phyloP scores from a whole-genome alignment of 768 basidiomycete species.

The Steccherinum ochraceum region DNA sequence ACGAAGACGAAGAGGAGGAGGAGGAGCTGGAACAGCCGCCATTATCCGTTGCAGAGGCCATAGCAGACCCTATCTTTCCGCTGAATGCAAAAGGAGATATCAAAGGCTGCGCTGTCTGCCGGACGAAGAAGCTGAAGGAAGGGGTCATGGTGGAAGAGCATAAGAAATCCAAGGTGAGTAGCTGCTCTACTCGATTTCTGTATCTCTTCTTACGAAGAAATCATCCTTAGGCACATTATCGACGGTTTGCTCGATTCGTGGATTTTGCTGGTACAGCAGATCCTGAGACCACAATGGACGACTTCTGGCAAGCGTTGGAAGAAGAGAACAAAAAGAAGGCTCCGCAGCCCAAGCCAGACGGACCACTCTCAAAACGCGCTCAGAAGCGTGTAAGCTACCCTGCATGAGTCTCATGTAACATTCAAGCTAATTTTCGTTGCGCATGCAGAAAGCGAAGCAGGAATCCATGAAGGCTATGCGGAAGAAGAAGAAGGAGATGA shows the following conservation, averaged over 20 bases:
- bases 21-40: slow-evolving; percentile 29
- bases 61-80: slow-evolving; percentile 58
- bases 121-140: slow-evolving; percentile 65
- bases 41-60: slow-evolving; percentile 52
- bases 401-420: background rate
- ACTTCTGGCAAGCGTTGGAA: slow-evolving; percentile 25
- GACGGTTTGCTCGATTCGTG: slow-evolving; percentile 49
- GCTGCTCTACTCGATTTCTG: slow-evolving; percentile 1
- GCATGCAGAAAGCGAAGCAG: slow-evolving; percentile 47
- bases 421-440: background rate
- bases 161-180: slow-evolving; percentile 54
- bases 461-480: slow-evolving; percentile 41
- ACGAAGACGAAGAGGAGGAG: slow-evolving; percentile 16
- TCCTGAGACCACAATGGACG: slow-evolving; percentile 43
- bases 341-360: slow-evolving; percentile 4
- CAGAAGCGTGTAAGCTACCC: slow-evolving; percentile 58
- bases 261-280: slow-evolving; percentile 32
- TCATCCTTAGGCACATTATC: slow-evolving; percentile 50
- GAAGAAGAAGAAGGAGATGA: slow-evolving; percentile 39
- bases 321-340: slow-evolving; percentile 1
- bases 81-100: slow-evolving; percentile 38
- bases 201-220: slow-evolving; percentile 1
- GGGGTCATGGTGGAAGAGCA: slow-evolving; percentile 50
- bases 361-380: slow-evolving; percentile 47
- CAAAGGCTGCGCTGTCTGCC: slow-evolving; percentile 62